These are phyloP conservation scores for Geotrichum fermentans DNA, from an alignment of 1,139 yeast genomes.

Conservation along the genomic window DNA sequence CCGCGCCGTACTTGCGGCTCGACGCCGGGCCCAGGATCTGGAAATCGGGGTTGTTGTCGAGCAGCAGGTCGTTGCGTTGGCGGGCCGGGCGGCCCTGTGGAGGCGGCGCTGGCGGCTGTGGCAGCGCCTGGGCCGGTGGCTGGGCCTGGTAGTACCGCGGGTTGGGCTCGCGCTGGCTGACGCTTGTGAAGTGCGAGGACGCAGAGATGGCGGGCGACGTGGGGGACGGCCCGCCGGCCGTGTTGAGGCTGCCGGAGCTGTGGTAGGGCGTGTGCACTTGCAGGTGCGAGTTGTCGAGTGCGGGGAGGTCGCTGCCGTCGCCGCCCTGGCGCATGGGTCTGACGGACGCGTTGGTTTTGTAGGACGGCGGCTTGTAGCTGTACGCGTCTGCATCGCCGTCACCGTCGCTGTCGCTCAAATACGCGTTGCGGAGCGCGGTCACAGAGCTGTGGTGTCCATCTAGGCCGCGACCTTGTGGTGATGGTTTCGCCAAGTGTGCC, in stretches of 20 bases:
- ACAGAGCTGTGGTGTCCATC: background rate
- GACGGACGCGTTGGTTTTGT: background rate
- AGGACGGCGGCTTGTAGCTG: background rate
- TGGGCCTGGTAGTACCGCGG: slow-evolving; percentile 35
- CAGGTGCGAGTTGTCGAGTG: background rate
- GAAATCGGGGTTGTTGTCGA: slow-evolving; percentile 15
- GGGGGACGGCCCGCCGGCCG: slow-evolving; percentile 19
- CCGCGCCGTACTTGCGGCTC: background rate
- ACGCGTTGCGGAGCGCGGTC: background rate
- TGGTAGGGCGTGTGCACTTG: slow-evolving; percentile 21
- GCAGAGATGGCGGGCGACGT: slow-evolving; percentile 35
- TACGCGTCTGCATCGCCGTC: slow-evolving; percentile 4
- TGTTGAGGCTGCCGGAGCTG: slow-evolving; percentile 6
- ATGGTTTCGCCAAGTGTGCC: background rate
- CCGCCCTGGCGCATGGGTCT: background rate
- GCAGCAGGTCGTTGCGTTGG: slow-evolving; percentile 5
- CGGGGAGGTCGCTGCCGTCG: background rate
- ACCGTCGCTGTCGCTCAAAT: background rate
- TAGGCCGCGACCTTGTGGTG: too few species aligned
- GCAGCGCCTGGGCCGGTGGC: background rate
- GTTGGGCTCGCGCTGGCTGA: slow-evolving; percentile 73
- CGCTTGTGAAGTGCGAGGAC: slow-evolving; percentile 67
- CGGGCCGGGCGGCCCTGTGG: background rate
- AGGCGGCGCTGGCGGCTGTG: background rate
- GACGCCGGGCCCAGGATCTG: slow-evolving; percentile 4